These are phyloP conservation scores for Paracamarosporium sp. DNA, from an alignment of 2,329 filamentous ascomycete genomes.

Conservation along the genomic window DNA sequence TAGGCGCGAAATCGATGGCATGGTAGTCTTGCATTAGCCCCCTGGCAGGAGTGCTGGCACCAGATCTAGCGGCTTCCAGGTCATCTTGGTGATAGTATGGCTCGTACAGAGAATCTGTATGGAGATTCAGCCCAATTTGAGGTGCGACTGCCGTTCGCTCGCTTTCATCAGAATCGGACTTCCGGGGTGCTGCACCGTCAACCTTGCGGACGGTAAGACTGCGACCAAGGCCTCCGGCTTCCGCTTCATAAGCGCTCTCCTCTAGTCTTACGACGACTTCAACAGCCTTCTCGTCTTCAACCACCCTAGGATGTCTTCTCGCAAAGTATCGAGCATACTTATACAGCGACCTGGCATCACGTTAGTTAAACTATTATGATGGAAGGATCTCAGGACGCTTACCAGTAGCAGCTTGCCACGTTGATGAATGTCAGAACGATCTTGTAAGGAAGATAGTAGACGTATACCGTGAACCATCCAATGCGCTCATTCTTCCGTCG, in stretches of 20 bases:
- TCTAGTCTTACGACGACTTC: constrained; percentile 35
- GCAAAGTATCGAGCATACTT: constrained; percentile 57
- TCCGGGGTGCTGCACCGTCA: neutral
- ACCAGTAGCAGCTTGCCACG: constrained; percentile 43
- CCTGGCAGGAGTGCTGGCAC: neutral
- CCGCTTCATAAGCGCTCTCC: constrained; percentile 16
- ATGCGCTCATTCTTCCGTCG: constrained; percentile 54
- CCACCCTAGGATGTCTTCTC: constrained; percentile 55
- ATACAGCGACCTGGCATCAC: constrained; percentile 40
- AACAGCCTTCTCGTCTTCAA: constrained; percentile 54
- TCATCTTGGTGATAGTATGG: neutral
- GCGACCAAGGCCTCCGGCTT: constrained; percentile 22
- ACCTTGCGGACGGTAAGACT: constrained; percentile 30
- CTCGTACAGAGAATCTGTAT: neutral
- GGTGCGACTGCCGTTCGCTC: neutral
- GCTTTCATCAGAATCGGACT: neutral
- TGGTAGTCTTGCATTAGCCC: neutral
- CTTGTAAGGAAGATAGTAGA: constrained; percentile 57
- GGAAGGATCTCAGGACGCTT: constrained; percentile 19
- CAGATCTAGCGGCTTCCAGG: neutral
- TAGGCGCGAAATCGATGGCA: neutral
- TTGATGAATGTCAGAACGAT: constrained; percentile 54
- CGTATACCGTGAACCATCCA: constrained; percentile 42
- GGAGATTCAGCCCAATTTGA: neutral
- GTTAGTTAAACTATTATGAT: neutral